Percentiles rank a stretch among this genome's conserved stretches.
phyloP scores from a whole-genome alignment of 2,329 filamentous ascomycete genomes.

The Coniochaeta ligniaria region DNA sequence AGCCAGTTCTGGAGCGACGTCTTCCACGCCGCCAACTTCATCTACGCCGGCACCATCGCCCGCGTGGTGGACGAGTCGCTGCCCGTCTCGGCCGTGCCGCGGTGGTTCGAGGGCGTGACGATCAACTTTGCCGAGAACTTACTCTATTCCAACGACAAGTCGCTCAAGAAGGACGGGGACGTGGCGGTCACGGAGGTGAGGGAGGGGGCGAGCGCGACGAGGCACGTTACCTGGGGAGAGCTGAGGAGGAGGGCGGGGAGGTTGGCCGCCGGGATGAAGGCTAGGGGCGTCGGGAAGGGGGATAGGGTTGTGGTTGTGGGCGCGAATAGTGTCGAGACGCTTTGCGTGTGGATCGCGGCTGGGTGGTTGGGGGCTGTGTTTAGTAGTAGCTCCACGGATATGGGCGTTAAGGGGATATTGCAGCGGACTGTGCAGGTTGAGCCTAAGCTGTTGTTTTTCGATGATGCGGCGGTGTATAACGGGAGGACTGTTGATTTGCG shows the following conservation, averaged over 20 bases:
- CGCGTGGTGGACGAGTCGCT: slow-evolving; percentile 61
- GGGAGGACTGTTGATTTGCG: slow-evolving; percentile 67
- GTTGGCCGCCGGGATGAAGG: slow-evolving; percentile 60
- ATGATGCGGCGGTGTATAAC: slow-evolving; percentile 74
- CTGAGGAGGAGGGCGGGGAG: slow-evolving; percentile 51
- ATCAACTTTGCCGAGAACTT: slow-evolving; percentile 79
- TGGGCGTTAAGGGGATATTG: slow-evolving; percentile 71
- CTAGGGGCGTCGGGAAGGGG: slow-evolving; percentile 58
- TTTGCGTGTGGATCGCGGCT: slow-evolving; percentile 63
- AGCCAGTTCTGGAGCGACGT: slow-evolving; percentile 51
- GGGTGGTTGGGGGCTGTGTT: slow-evolving; percentile 69
- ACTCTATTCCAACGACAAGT: slow-evolving; percentile 49
- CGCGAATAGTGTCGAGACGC: slow-evolving; percentile 67
- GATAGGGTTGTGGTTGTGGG: slow-evolving; percentile 72
- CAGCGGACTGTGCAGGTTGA: slow-evolving; percentile 69
- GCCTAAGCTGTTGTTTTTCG: slow-evolving; percentile 72
- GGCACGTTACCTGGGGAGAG: slow-evolving; percentile 59
- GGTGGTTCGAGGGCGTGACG: slow-evolving; percentile 68
- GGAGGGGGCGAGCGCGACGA: slow-evolving; percentile 49
- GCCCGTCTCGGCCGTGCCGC: slow-evolving; percentile 64
- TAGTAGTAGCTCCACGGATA: slow-evolving; percentile 71
- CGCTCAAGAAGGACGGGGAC: slow-evolving; percentile 60
- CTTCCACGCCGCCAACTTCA: slow-evolving; percentile 30
- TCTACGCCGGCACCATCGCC: slow-evolving; percentile 54
- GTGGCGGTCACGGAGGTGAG: slow-evolving; percentile 67